phyloP scores from a whole-genome alignment of 1,139 yeast species.

The Arxiozyma telluris region DNA sequence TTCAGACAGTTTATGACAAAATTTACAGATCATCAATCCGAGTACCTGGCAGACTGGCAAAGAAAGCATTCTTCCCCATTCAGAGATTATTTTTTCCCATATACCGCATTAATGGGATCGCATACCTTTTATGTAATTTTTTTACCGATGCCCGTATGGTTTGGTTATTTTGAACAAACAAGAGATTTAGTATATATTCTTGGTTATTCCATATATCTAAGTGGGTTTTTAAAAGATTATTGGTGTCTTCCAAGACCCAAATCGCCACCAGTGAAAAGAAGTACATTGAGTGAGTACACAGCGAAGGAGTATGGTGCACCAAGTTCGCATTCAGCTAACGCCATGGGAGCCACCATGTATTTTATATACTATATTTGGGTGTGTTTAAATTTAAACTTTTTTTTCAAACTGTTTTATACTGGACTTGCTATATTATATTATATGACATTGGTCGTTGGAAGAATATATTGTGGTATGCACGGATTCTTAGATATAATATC shows the following conservation, averaged over 20 bases:
- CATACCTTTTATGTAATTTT: conserved; percentile 88
- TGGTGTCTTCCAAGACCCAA: conserved; percentile 87
- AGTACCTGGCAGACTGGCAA: conserved; percentile 52
- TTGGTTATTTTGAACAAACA: conserved; percentile 52
- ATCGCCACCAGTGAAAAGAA: conserved; percentile 85
- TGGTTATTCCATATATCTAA: conserved; percentile 75
- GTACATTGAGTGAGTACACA: conserved; percentile 83
- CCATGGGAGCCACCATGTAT: conserved; percentile 58
- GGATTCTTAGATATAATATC: conserved; percentile 69
- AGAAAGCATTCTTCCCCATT: conserved; percentile 38
- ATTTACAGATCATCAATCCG: conserved; percentile 58
- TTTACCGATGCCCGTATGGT: conserved; percentile 83
- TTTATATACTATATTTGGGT: conserved; percentile 15
- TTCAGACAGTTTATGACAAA: conserved; percentile 52
- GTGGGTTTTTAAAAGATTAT: conserved; percentile 75
- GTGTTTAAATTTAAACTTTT: conserved; percentile 7
- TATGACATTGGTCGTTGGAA: conserved; percentile 61
- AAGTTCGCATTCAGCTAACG: conserved; percentile 87
- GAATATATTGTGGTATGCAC: conserved; percentile 96
- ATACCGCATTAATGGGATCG: conserved; percentile 84
- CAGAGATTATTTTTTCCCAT: conserved; percentile 71
- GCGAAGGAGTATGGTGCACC: conserved; percentile 95
- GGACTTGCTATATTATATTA: conserved; percentile 41
- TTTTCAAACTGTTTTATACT: conserved; percentile 8
- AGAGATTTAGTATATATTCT: conserved; percentile 67